Conservation (phyloP, 2,329 filamentous ascomycete species). For the Xylariales sp. region DNA sequence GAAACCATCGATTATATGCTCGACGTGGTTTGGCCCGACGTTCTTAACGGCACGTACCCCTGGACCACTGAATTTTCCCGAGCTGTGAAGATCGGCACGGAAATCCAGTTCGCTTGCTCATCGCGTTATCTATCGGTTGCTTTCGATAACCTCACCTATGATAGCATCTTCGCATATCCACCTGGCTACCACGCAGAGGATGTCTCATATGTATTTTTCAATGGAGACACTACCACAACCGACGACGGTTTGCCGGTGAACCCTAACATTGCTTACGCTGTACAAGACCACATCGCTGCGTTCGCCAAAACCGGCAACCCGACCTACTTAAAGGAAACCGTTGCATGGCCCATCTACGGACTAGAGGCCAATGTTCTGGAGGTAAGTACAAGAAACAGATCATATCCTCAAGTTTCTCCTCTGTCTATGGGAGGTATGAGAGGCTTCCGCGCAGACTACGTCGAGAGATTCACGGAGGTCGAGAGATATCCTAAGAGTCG, state of each 20-base stretch:
- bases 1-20: constrained; percentile 34
- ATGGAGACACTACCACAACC: constrained; percentile 20
- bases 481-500: no score
- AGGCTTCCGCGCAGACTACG: no score
- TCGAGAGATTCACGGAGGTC: no score
- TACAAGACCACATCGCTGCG: constrained; percentile 32
- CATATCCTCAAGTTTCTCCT: no score
- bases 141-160: constrained; percentile 40
- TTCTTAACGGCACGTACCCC: constrained; percentile 34
- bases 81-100: constrained; percentile 34
- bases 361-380: constrained; percentile 13
- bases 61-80: constrained; percentile 42
- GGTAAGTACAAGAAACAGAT: no score
- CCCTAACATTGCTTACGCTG: constrained; percentile 22
- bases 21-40: constrained; percentile 42
- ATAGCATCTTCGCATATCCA: constrained; percentile 48
- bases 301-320: constrained; percentile 30
- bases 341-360: constrained; percentile 22
- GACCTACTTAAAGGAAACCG: constrained; percentile 12
- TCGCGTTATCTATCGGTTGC: constrained; percentile 44
- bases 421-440: no score
- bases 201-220: constrained; percentile 48
- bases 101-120: constrained; percentile 46
- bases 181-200: constrained; percentile 51
- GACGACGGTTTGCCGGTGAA: constrained; percentile 23